Evolutionary conservation across 2,329 filamentous ascomycete species (phyloP).

Genomic region (Neofusicoccum laricinum): DNA sequence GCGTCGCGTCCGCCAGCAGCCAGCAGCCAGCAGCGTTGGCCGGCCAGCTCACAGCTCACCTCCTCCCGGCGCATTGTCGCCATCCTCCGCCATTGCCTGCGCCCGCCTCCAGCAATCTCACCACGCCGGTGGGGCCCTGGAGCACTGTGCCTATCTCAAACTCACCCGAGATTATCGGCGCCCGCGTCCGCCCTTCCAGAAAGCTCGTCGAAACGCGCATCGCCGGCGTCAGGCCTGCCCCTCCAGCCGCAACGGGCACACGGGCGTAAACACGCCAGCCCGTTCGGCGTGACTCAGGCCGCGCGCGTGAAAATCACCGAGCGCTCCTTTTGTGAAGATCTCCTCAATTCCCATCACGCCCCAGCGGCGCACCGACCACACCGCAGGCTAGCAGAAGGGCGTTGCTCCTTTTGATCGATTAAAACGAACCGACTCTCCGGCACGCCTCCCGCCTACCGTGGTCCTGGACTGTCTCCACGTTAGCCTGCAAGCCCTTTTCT

Average conservation of each 20-base stretch:
- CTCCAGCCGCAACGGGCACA: neutral
- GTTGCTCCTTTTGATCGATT: conserved; percentile 39
- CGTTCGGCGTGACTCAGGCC: conserved; percentile 16
- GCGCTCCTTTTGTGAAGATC: conserved; percentile 18
- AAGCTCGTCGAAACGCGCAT: conserved; percentile 13
- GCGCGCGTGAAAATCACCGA: conserved; percentile 17
- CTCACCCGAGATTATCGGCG: conserved; percentile 26
- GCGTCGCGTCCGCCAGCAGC: conserved; percentile 1
- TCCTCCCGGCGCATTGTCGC: neutral
- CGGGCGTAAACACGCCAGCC: conserved; percentile 12
- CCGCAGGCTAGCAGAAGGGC: conserved; percentile 22
- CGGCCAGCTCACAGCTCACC: conserved; percentile 18
- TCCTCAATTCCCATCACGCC: conserved; percentile 13
- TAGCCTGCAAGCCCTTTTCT: conserved; percentile 33
- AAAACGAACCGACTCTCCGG: conserved; percentile 37
- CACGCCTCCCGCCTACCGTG: conserved; percentile 42
- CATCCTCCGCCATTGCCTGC: neutral
- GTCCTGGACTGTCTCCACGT: conserved; percentile 38
- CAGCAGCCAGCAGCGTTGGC: conserved; percentile 14
- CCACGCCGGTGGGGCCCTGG: conserved; percentile 13
- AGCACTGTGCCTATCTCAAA: conserved; percentile 24
- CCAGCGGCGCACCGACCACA: conserved; percentile 9
- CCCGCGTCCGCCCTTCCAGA: conserved; percentile 16
- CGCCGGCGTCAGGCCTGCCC: conserved; percentile 9
- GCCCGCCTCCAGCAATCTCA: conserved; percentile 10